Base-by-base conservation (phyloP, 345 rosid species). In the Bruguiera sexangula region DNA sequence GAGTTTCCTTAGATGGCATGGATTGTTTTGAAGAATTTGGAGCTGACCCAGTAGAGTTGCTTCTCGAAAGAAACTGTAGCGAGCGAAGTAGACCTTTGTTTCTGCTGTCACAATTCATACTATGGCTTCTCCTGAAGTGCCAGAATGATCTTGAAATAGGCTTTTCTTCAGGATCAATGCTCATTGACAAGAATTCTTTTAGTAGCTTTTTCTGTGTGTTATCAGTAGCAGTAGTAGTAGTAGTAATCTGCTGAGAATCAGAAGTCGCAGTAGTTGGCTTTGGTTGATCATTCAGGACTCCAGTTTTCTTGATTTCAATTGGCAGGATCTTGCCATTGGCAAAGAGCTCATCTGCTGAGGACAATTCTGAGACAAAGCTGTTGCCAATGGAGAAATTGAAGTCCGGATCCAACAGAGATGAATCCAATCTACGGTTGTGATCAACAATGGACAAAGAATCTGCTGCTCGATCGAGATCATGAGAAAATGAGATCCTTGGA, bases 331-430 rank as follows among this genome's bases (percentile, higher is more conserved):
- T 89, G 55, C 98, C 98, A 68, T 89, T 72, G 62, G 86, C 86
- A 80, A 93, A 93, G 20, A 93, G 94, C 85, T 93, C 96, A 70
- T 93, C 96, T 2, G 97, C 98, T 0, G 91, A 79, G 48, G 92
- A 83, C 15, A 83, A 67, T 65, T 90, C 90, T 67, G 76, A 89
- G 67, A 78, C 66, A 46, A 78, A 76, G 32, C 70, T 74, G n/a
- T 29, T 76, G 46, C 83, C 77, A 70, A 83, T 69, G 86, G 87
- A 80, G 92, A 91, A 93, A 51, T 89, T 79, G 52, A 85, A 83
- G 70, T 91, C 92, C 1, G 90, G 76, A 59, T 83, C 87, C 70
- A 87, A 39, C 74, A 84, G 85, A 24, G 82, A 78, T 2, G 85
- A 62, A 55, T 87, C 91, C 66, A 80, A 72, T 71, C 90, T 73